Conservation (phyloP, 495 filamentous ascomycete species). For the Penicillium soppii region DNA sequence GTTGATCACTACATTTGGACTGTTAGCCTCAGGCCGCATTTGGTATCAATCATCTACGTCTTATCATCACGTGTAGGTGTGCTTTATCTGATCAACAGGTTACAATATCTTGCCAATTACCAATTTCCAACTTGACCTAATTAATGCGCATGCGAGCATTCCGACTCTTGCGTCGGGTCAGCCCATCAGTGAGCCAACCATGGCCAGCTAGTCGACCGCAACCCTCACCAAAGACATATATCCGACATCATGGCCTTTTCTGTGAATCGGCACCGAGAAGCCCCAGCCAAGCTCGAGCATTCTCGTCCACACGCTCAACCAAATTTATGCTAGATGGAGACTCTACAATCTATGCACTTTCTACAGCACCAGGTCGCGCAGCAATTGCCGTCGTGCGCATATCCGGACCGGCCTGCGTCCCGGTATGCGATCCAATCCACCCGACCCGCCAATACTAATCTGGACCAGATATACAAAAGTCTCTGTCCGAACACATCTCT, state of each 20-base stretch:
- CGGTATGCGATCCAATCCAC: conserved; percentile 47
- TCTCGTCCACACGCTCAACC: conserved; percentile 19
- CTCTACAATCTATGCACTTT: conserved; percentile 87
- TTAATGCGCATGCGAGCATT: conserved; percentile 36
- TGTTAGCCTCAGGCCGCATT: background rate
- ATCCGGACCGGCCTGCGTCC: conserved; percentile 74
- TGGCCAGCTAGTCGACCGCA: conserved; percentile 6
- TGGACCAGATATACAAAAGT: conserved; percentile 65
- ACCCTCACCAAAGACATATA: conserved; percentile 5
- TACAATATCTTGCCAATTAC: background rate
- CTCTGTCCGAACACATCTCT: conserved; percentile 66
- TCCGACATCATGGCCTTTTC: conserved; percentile 12
- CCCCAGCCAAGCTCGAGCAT: conserved; percentile 13
- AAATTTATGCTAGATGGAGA: conserved; percentile 33
- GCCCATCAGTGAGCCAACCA: conserved; percentile 22
- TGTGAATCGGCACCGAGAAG: conserved; percentile 2
- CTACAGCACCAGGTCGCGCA: conserved; percentile 79
- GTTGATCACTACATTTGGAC: background rate
- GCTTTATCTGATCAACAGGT: background rate
- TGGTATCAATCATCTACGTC: background rate
- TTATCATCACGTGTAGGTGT: background rate
- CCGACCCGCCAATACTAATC: conserved; percentile 4
- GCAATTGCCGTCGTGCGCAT: conserved; percentile 91
- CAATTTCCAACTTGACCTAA: background rate
- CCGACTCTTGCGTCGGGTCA: conserved; percentile 28